Evolutionary conservation across 768 basidiomycete species (phyloP).

Genomic region (Termitomyces titanicus): DNA sequence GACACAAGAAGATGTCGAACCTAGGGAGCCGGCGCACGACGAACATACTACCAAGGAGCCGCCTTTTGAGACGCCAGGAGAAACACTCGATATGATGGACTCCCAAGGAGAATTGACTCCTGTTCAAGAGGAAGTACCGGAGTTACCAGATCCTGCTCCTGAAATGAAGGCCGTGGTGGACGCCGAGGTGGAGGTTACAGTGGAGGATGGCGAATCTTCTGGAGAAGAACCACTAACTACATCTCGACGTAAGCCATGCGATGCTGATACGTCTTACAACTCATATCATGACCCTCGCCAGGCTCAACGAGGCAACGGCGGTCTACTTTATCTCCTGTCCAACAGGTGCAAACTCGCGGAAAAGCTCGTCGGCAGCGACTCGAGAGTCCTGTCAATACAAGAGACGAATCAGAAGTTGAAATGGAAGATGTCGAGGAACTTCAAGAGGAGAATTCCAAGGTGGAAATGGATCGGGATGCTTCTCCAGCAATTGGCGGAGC

Average conservation of each 20-base stretch:
- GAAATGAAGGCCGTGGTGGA: slow-evolving; percentile 3
- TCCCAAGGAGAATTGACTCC: background rate
- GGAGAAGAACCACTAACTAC: slow-evolving; percentile 31
- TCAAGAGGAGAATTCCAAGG: slow-evolving; percentile 23
- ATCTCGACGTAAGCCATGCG: slow-evolving; percentile 28
- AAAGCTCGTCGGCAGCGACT: slow-evolving; percentile 26
- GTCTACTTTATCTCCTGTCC: slow-evolving; percentile 28
- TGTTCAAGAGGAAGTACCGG: background rate
- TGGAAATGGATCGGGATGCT: slow-evolving; percentile 27
- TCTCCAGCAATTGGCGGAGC: slow-evolving; percentile 25
- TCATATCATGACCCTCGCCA: slow-evolving; percentile 12
- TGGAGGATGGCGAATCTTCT: slow-evolving; percentile 21
- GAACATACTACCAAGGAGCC: background rate
- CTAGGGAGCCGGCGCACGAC: background rate
- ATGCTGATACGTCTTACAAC: background rate
- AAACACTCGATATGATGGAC: background rate
- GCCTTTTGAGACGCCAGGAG: background rate
- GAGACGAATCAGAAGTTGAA: slow-evolving; percentile 13
- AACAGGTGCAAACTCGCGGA: slow-evolving; percentile 23
- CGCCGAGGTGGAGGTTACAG: slow-evolving; percentile 13
- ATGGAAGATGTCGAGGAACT: slow-evolving; percentile 22
- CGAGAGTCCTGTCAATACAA: slow-evolving; percentile 6
- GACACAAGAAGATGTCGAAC: background rate
- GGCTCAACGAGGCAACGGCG: slow-evolving; percentile 40
- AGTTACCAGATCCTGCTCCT: background rate